Base-by-base conservation (phyloP, 805 yeast species). In the Metschnikowia kofuensis region DNA sequence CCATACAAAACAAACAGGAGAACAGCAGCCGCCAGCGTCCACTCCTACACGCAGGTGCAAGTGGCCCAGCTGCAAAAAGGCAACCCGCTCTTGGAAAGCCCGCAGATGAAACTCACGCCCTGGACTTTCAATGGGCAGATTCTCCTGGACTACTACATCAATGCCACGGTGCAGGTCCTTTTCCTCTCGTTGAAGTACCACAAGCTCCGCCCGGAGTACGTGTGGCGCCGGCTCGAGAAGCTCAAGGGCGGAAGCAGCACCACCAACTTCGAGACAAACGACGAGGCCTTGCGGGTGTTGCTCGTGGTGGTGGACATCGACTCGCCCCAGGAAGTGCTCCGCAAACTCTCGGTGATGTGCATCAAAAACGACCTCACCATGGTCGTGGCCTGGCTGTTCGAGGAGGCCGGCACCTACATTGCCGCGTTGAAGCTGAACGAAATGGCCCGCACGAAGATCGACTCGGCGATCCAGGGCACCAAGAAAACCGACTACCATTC, bases 191-290 rank as follows among this genome's bases (percentile, higher is more conserved):
- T 87, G 42, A 83, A 84, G 44, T 87, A 87, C 61, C 89, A 85
- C 60, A 86, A 85, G 62, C 67, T 87, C 36, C 85, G 84, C 54
- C 89, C 91, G 0, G 92, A 86, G 56, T 87, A 87, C 57, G 75
- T 87, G 3, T 77, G 79, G 66, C 79, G 79, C 52, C 72, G 85
- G 50, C 56, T 72, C 29, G 72, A 70, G 47, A 73, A 84, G 45
- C 54, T 71, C 34, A 68, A 69, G 49, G 67, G 68, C 37, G 75
- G 76, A 4, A 40, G 49, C 13, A 56, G 69, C 1, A 41, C 60
- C 6, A 45, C 53, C 10, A 40, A 53, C 11, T 56, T 52, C 35
- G 64, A 72, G 66, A 40, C 66, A 56, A 46, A 50, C 51, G 76
- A 70, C 57, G 67, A 70, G 32, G 70, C 75, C 8, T 66, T 78